Conservation (phyloP, 2,329 filamentous ascomycete species). For the Colletotrichum lupini region DNA sequence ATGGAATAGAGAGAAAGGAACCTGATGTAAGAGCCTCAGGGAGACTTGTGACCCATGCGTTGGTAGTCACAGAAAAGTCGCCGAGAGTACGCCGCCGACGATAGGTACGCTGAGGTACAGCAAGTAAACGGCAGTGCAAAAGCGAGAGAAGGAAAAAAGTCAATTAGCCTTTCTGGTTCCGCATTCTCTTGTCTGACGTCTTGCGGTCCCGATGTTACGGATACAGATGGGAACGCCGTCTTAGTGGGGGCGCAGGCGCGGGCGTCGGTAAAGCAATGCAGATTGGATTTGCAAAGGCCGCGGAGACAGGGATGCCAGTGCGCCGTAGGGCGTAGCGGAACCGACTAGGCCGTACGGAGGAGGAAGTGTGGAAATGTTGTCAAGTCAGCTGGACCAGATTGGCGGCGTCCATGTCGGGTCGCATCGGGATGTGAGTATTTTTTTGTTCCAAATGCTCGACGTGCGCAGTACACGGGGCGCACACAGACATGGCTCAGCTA, state of each 20-base stretch:
- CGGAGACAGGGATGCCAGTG: neutral
- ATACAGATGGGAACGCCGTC: neutral
- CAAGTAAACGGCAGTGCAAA: neutral
- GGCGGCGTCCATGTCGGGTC: slow-evolving; percentile 25
- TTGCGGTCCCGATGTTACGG: neutral
- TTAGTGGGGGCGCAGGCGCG: neutral
- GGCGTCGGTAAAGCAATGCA: neutral
- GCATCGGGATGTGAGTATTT: slow-evolving; percentile 16
- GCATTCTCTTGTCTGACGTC: neutral
- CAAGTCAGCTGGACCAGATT: slow-evolving; percentile 19
- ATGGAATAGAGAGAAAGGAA: neutral
- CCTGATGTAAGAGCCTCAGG: neutral
- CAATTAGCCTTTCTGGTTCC: neutral
- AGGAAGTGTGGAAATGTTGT: neutral
- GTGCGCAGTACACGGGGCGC: neutral
- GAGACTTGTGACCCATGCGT: neutral
- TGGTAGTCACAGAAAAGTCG: neutral
- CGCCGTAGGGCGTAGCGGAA: neutral
- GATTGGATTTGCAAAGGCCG: slow-evolving; percentile 16
- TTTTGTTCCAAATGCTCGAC: no score
- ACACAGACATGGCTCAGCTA: neutral
- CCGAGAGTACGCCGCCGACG: slow-evolving; percentile 12
- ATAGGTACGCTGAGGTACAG: neutral
- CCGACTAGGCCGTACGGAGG: no score
- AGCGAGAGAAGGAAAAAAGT: neutral